Percentiles rank a stretch among this genome's conserved stretches.
These are phyloP conservation scores for Cytospora mali DNA, from an alignment of 2,329 filamentous ascomycete species.

Conservation along the genomic window DNA sequence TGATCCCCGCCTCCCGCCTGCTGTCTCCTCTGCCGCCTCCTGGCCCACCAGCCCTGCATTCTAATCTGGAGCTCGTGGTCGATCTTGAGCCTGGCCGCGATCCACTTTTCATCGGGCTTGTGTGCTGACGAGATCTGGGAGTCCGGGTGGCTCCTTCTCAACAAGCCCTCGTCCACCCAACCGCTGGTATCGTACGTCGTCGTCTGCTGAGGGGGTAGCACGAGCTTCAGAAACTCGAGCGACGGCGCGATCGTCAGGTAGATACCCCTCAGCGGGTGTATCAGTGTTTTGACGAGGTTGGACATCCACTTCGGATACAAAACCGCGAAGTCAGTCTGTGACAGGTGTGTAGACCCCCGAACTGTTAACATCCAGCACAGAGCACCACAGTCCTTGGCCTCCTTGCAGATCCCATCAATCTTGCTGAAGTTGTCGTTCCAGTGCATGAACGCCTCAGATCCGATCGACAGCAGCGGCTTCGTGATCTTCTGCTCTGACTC, in stretches of 20 bases:
- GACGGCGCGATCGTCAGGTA: slow-evolving; percentile 65
- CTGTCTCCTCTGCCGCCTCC: slow-evolving; percentile 31
- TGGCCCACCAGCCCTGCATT: slow-evolving; percentile 44
- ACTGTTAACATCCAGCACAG: slow-evolving; percentile 55
- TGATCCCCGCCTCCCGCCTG: slow-evolving; percentile 40
- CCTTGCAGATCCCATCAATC: slow-evolving; percentile 58
- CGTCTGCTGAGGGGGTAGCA: slow-evolving; percentile 51
- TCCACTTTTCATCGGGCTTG: slow-evolving; percentile 60
- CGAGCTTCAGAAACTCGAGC: slow-evolving; percentile 62
- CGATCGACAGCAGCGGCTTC: slow-evolving; percentile 64
- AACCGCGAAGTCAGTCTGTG: slow-evolving; percentile 67
- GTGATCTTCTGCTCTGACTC: slow-evolving; percentile 44
- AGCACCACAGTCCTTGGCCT: slow-evolving; percentile 51
- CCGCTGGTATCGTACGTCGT: slow-evolving; percentile 45
- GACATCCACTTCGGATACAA: slow-evolving; percentile 63
- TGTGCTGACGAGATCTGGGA: slow-evolving; percentile 53
- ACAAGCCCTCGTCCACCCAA: slow-evolving; percentile 57
- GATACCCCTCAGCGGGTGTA: slow-evolving; percentile 64
- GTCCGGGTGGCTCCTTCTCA: slow-evolving; percentile 47
- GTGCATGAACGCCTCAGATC: slow-evolving; percentile 71
- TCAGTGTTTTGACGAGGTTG: slow-evolving; percentile 62
- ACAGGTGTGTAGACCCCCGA: slow-evolving; percentile 65
- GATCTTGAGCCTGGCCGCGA: slow-evolving; percentile 59
- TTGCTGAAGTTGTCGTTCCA: slow-evolving; percentile 66
- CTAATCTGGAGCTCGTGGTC: slow-evolving; percentile 59